Percentiles rank a stretch among this genome's conserved stretches.
phyloP scores from a whole-genome alignment of 2,329 filamentous ascomycete species.

The Thielaviopsis punctulata region DNA sequence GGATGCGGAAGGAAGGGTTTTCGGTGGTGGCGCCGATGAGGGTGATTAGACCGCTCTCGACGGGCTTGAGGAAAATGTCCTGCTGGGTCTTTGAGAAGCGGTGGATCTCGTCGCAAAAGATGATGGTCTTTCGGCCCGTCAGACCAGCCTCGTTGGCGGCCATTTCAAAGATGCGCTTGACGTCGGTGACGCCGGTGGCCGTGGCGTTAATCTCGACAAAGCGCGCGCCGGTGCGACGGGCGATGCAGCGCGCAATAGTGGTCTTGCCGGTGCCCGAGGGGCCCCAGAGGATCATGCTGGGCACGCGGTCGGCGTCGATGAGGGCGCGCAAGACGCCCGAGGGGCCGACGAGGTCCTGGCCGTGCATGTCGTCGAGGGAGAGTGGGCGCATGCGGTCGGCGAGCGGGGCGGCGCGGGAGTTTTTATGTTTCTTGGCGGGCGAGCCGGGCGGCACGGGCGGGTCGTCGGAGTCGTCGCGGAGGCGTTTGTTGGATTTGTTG shows the following conservation, averaged over 20 bases:
- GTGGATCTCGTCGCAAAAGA: slow-evolving; percentile 97
- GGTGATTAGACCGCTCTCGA: slow-evolving; percentile 79
- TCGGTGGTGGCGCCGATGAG: slow-evolving; percentile 93
- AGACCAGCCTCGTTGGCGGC: slow-evolving; percentile 63
- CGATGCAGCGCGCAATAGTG: slow-evolving; percentile 82
- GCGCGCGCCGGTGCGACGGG: slow-evolving; percentile 60
- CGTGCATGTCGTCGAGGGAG: slow-evolving; percentile 70
- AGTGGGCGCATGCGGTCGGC: slow-evolving; percentile 86
- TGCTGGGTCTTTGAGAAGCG: slow-evolving; percentile 84
- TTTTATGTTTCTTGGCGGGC: slow-evolving; percentile 46
- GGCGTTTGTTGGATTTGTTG: not conserved
- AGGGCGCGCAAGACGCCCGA: slow-evolving; percentile 70
- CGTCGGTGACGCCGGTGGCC: slow-evolving; percentile 70
- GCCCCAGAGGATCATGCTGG: slow-evolving; percentile 92
- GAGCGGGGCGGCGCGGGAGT: slow-evolving; percentile 58
- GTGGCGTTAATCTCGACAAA: slow-evolving; percentile 97
- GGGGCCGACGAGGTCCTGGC: slow-evolving; percentile 78
- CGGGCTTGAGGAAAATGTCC: slow-evolving; percentile 82
- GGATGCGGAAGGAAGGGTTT: slow-evolving; percentile 88
- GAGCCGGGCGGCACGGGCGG: not conserved
- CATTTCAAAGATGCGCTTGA: slow-evolving; percentile 80
- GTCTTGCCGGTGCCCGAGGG: slow-evolving; percentile 70
- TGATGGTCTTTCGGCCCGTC: slow-evolving; percentile 79
- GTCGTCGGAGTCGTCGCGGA: not conserved
- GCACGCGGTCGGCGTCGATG: slow-evolving; percentile 71